Percentiles rank a stretch among this genome's conserved stretches.
phyloP scores from a whole-genome alignment of 805 yeast genomes.

The Candida gorgasii region DNA sequence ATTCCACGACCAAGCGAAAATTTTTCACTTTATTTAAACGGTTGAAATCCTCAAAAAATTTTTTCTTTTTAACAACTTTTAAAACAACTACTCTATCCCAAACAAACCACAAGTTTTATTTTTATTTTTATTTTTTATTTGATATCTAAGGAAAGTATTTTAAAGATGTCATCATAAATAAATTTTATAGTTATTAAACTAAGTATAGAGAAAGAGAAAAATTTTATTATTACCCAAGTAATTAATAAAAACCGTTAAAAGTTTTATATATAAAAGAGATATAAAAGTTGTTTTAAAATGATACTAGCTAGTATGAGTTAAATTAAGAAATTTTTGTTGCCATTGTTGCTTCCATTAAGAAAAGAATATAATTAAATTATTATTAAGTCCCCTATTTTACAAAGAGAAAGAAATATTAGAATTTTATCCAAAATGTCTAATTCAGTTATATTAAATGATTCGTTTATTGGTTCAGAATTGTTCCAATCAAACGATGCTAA shows the following conservation, averaged over 20 bases:
- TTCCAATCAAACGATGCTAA: constrained; percentile 5
- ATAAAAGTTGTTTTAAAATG: constrained; percentile 12
- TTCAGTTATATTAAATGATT: constrained; percentile 19
- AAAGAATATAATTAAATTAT: not conserved
- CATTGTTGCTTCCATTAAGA: constrained; percentile 8
- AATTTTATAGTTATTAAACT: constrained; percentile 4
- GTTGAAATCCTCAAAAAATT: constrained; percentile 1
- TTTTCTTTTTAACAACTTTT: constrained; percentile 4
- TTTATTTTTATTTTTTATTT: constrained; percentile 7
- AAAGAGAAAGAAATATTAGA: not conserved
- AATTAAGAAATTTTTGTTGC: constrained; percentile 4
- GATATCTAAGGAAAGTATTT: constrained; percentile 5
- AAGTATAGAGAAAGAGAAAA: constrained; percentile 2
- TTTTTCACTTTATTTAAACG: constrained; percentile 8
- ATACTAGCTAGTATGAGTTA: constrained; percentile 10
- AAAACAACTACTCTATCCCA: constrained; percentile 2
- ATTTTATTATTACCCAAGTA: constrained; percentile 11
- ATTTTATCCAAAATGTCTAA: constrained; percentile 13
- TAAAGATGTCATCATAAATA: constrained; percentile 9
- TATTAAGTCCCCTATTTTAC: constrained; percentile 2
- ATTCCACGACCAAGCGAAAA: constrained; percentile 2
- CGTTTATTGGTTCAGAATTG: constrained; percentile 15
- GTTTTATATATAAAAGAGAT: constrained; percentile 2
- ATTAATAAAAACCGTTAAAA: constrained; percentile 3
- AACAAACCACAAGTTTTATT: not conserved